Base-by-base conservation (phyloP, 1,284 basidiomycete species). In the Phylloboletellus chloephorus region DNA sequence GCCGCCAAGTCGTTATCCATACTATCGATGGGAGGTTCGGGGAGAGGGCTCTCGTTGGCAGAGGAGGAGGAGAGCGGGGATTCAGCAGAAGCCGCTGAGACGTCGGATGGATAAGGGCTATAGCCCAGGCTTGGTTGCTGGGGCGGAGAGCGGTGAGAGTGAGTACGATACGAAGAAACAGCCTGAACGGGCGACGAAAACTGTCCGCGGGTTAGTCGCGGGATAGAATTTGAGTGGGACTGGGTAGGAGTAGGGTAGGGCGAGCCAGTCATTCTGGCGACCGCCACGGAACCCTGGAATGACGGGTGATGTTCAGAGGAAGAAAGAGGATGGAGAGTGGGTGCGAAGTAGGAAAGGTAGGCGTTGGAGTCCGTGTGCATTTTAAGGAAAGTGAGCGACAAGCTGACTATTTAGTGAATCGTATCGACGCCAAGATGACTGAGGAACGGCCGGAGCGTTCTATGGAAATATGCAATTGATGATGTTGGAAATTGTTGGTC, bases 391-490 rank as follows among this genome's bases (percentile, higher is more conserved):
- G 43, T 26, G 34, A 24, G 31, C 2, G 19, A 43, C 43, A 24
- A 13, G 40, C 38, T 37, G 52, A 56, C 36, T 48, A 48, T 41
- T 43, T 21, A 39, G 50, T 37, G 47, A 22, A 43, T 54, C 42
- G 57, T 46, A 55, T 47, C 47, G 46, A 39, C 37, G 55, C 42
- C 52, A 53, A 55, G 51, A 48, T 43, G 47, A 46, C 43, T 43
- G 47, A 41, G 46, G 53, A 43, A 45, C 46, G 57, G 48, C 55
- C 43, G 56, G 58, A 55, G 53, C 56, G 59, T 52, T 58, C 59
- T 58, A 62, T 52, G 19, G 53, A 54, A 58, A 58, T 58, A 58
- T 58, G 60, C 44, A 64, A 64, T 63, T 61, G 53, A 53, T 41
- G 37, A 44, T 44, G 57, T 60, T 59, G 59, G 61, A 59, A 59